phyloP scores from a whole-genome alignment of 441 rosid species.

The Corymbia calophylla region DNA sequence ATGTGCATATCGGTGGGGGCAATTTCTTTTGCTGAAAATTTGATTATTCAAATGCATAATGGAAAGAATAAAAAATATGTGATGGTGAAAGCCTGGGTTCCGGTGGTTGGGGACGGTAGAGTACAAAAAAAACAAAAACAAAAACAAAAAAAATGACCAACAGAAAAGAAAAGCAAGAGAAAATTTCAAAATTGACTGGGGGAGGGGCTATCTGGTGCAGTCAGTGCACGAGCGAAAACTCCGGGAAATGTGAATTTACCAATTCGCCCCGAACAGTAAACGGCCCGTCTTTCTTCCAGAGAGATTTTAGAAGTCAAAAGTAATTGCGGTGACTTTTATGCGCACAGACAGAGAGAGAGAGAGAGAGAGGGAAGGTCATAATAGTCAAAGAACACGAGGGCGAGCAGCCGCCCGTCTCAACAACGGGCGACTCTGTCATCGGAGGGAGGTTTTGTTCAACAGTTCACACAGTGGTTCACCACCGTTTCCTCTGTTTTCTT shows the following conservation, averaged over 20 bases:
- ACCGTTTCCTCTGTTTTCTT: not conserved
- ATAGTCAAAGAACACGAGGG: not conserved
- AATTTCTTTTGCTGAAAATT: not conserved
- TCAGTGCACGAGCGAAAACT: not conserved
- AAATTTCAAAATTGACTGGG: not conserved
- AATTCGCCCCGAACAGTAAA: not conserved
- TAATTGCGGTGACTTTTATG: not conserved
- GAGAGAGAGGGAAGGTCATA: not conserved
- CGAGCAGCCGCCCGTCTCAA: not conserved
- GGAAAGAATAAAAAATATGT: not conserved
- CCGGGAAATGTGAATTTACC: not conserved
- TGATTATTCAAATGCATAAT: not conserved
- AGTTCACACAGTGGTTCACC: not conserved
- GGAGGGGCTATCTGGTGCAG: not conserved
- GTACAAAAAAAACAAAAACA: fast-evolving
- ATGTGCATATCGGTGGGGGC: not conserved
- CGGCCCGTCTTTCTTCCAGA: not conserved
- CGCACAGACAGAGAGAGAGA: fast-evolving
- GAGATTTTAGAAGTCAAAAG: not conserved
- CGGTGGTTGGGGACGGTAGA: not conserved
- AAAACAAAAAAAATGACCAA: not conserved
- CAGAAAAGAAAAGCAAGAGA: not conserved
- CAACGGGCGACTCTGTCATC: not conserved
- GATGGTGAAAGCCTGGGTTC: not conserved
- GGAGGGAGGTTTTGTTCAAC: not conserved